phyloP scores from a whole-genome alignment of 1,284 basidiomycete species.

The Pyrrhoderma lamaoense region DNA sequence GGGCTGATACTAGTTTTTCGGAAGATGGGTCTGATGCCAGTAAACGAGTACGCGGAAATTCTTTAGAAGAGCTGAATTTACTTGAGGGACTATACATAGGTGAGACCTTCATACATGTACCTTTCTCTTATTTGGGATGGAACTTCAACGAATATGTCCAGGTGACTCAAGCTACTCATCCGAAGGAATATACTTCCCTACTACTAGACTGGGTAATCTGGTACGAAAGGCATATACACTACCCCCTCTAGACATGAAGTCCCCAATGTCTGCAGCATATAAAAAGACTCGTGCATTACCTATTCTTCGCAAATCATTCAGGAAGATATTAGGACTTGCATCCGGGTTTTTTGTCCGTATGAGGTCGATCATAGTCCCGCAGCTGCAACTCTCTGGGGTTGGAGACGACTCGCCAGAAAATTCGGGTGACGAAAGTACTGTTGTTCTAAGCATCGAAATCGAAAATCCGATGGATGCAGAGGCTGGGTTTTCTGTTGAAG shows the following conservation, averaged over 20 bases:
- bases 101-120: conserved; percentile 24
- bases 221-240: conserved; percentile 61
- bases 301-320: conserved; percentile 76
- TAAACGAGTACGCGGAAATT: not conserved
- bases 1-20: not conserved
- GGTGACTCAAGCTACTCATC: no score
- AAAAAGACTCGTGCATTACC: conserved; percentile 41
- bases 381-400: conserved; percentile 49
- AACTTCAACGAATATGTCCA: no score
- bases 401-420: conserved; percentile 43
- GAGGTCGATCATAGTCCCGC: conserved; percentile 82
- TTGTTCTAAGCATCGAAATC: conserved; percentile 81
- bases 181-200: conserved; percentile 37
- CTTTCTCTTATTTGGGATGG: conserved; percentile 29
- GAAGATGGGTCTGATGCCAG: not conserved
- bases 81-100: conserved; percentile 57
- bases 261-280: conserved; percentile 34
- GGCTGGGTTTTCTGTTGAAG: conserved; percentile 65
- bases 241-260: conserved; percentile 37
- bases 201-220: conserved; percentile 55
- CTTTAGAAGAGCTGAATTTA: conserved; percentile 73
- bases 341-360: conserved; percentile 83
- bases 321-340: conserved; percentile 69
- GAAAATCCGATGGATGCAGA: conserved; percentile 64
- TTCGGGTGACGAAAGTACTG: conserved; percentile 72